Percentiles rank a stretch among this genome's conserved stretches.
Conservation (phyloP, 73 alveolate genomes). For the Uronychia binucleata region DNA sequence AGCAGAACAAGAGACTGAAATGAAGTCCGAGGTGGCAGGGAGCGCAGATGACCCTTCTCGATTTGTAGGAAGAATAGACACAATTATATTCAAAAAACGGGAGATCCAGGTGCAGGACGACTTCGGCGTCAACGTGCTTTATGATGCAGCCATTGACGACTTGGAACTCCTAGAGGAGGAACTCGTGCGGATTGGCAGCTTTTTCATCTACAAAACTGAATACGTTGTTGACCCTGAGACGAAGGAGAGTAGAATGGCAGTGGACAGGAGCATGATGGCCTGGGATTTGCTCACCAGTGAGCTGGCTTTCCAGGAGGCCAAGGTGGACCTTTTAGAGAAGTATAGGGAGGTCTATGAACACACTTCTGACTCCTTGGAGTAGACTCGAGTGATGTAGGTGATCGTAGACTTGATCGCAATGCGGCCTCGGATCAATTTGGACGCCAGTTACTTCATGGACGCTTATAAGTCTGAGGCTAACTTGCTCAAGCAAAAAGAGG, state of each 20-base stretch:
- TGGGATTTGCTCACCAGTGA: constrained; percentile 4
- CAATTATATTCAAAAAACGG: not conserved
- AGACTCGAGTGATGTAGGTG: constrained; percentile 15
- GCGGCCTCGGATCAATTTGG: constrained; percentile 40
- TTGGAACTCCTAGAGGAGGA: constrained; percentile 38
- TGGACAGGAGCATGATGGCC: constrained; percentile 40
- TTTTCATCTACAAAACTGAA: constrained; percentile 19
- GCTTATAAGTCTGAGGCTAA: constrained; percentile 25
- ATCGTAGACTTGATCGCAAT: constrained; percentile 25
- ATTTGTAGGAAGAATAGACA: constrained; percentile 26
- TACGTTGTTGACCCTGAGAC: constrained; percentile 13
- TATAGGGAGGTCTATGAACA: constrained; percentile 37
- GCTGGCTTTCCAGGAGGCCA: constrained; percentile 7
- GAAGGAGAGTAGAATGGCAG: constrained; percentile 15
- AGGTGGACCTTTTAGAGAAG: constrained; percentile 12
- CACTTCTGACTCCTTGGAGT: constrained; percentile 27
- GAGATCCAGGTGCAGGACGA: constrained; percentile 23
- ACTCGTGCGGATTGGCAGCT: constrained; percentile 23
- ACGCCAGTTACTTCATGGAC: constrained; percentile 33
- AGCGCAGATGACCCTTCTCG: not conserved
- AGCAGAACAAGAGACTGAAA: constrained; percentile 12
- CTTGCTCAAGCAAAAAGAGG: constrained; percentile 14
- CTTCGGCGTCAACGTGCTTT: constrained; percentile 37
- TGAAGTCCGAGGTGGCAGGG: not conserved
- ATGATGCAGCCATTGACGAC: constrained; percentile 28